Base-by-base conservation (phyloP, 139 green algal genomes). In the Chlorella sorokiniana region DNA sequence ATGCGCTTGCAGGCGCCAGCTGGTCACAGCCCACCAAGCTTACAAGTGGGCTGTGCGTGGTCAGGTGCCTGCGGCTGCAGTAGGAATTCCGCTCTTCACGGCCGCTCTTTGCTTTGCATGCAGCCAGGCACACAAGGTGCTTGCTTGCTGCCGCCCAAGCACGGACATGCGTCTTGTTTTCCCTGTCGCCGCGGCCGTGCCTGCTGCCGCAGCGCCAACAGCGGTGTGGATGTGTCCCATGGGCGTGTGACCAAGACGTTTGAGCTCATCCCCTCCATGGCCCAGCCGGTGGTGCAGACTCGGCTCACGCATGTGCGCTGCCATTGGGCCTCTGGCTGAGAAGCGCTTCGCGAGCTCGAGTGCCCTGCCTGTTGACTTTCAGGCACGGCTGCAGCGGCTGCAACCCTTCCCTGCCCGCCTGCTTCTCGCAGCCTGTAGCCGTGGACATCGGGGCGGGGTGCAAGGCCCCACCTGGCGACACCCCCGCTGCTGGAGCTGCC, bases 191-290 rank as follows among this genome's bases (percentile, higher is more conserved):
- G n/a, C n/a, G n/a, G n/a, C n/a, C n/a, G n/a, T n/a, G n/a, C n/a
- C n/a, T n/a, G n/a, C n/a, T n/a, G n/a, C n/a, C 31, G 54, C 54
- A 63, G 35, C 16, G 74, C 63, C 33, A 85, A 85, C 62, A 85
- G 63, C 0, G 81, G 81, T 16, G 71, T 85, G 45, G 81, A 85
- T n/a, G 81, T 85, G 37, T 81, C 69, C 3, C 27, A 37, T 3
- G 81, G 81, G 40, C 44, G 48, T 14, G 81, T 85, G 23, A 85
- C 81, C 45, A 85, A 85, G 63, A 35, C 81, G 1, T 85, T 85
- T 22, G 81, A 85, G 72, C 23, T 81, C 37, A 80, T 85, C 37
- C 81, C 81, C 37, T 81, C 76, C 61, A 81, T 81, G 76, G 59
- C 40, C 6, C n/a, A 48, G 6, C 59, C 59, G 6, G 18, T 81